Conservation (phyloP, 2,329 filamentous ascomycete genomes). For the Tolypocladium sp. region DNA sequence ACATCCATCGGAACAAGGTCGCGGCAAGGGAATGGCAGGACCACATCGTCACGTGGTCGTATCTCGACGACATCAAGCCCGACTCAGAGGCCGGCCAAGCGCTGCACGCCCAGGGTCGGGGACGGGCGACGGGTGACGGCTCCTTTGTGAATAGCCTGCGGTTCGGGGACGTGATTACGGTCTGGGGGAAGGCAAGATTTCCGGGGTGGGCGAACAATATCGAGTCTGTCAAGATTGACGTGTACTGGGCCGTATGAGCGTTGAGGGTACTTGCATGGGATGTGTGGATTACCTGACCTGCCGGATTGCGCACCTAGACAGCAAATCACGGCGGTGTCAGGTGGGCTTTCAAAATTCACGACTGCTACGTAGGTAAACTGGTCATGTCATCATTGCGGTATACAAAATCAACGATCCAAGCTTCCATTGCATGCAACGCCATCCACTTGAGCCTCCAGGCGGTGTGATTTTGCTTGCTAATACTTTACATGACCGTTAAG, state of each 20-base stretch:
- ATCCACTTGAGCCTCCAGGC: neutral
- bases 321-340: neutral
- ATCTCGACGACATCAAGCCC: constrained; percentile 35
- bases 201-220: constrained; percentile 43
- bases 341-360: neutral
- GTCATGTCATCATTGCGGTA: neutral
- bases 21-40: constrained; percentile 23
- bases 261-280: too few relatives aligned
- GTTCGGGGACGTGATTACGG: constrained; percentile 51
- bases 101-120: constrained; percentile 36
- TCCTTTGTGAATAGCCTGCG: constrained; percentile 45
- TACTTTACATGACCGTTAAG: too few relatives aligned
- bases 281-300: too few relatives aligned
- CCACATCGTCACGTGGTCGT: constrained; percentile 45
- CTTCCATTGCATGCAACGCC: neutral
- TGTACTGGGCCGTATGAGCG: constrained; percentile 45
- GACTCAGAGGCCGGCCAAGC: constrained; percentile 28
- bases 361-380: neutral
- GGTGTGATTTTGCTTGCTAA: neutral
- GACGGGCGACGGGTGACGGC: constrained; percentile 40
- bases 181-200: constrained; percentile 53
- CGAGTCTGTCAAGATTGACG: constrained; percentile 39
- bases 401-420: neutral
- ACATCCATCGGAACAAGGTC: constrained; percentile 38
- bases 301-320: neutral